Percentiles rank a stretch among this genome's conserved stretches.
Evolutionary conservation across 495 filamentous ascomycete species (phyloP).

Genomic region (Trypethelium eluteriae): DNA sequence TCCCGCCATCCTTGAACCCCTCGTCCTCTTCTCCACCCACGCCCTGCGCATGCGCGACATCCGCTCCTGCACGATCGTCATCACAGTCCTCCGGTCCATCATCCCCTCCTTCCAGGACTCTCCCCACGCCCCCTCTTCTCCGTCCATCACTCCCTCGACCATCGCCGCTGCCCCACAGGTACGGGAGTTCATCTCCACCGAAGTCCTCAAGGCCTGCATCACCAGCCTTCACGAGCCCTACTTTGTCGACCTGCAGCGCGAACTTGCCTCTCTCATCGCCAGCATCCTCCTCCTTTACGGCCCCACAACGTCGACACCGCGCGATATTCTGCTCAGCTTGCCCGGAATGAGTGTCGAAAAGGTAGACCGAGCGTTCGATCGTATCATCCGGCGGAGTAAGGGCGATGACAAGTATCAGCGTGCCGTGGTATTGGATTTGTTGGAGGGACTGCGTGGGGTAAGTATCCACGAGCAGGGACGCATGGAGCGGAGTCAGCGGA

Average conservation of each 20-base stretch:
- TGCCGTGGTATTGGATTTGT: constrained; percentile 73
- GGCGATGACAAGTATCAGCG: constrained; percentile 63
- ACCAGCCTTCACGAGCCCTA: constrained; percentile 88
- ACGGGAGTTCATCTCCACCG: constrained; percentile 80
- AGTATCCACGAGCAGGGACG: constrained; percentile 87
- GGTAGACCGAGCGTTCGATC: constrained; percentile 54
- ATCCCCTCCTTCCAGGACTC: constrained; percentile 65
- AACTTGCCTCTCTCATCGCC: constrained; percentile 81
- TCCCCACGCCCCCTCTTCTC: constrained; percentile 73
- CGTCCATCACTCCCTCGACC: constrained; percentile 17
- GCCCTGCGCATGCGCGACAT: constrained; percentile 86
- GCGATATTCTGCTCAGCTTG: constrained; percentile 48
- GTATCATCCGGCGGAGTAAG: constrained; percentile 42
- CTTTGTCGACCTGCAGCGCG: constrained; percentile 93
- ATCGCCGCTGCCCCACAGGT: constrained; percentile 56
- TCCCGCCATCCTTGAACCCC: constrained; percentile 69
- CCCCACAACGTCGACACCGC: constrained; percentile 52
- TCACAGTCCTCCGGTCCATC: constrained; percentile 74
- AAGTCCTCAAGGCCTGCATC: constrained; percentile 75
- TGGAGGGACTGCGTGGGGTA: constrained; percentile 77
- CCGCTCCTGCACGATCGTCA: constrained; percentile 75
- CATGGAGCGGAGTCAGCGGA: constrained; percentile 28
- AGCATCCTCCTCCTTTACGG: constrained; percentile 71
- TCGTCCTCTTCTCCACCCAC: constrained; percentile 86
- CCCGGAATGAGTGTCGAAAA: constrained; percentile 52